These are phyloP conservation scores for Coelastrella sp. DNA, from an alignment of 139 green algal species.

Conservation along the genomic window DNA sequence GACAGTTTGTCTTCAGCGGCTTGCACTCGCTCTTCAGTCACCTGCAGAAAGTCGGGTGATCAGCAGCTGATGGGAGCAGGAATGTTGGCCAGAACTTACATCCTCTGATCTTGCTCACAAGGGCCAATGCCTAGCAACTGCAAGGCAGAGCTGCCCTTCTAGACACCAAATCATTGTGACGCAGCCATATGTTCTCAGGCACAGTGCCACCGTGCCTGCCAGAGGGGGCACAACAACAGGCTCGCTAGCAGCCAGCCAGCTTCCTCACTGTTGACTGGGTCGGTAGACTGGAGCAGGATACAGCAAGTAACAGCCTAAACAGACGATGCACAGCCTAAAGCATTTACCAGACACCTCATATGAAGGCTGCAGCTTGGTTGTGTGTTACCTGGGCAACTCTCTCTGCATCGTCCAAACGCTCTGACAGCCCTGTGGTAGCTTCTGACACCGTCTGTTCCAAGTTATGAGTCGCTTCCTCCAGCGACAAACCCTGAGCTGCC, in stretches of 20 bases:
- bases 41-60: neutral
- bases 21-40: neutral
- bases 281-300: too few species aligned
- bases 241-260: too few species aligned
- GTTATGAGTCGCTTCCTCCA: neutral
- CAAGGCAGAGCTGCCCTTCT: too few species aligned
- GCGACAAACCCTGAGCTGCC: neutral
- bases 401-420: neutral
- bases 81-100: too few species aligned
- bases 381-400: neutral
- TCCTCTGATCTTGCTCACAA: too few species aligned
- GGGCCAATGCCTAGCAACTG: too few species aligned
- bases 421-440: neutral
- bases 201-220: too few species aligned
- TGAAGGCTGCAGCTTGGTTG: neutral
- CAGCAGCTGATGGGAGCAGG: neutral
- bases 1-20: constrained; percentile 1
- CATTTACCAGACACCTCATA: neutral
- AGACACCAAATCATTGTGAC: too few species aligned
- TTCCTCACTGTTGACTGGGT: too few species aligned
- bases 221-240: too few species aligned
- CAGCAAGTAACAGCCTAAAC: neutral
- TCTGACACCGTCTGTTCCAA: constrained; percentile 5
- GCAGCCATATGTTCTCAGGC: too few species aligned
- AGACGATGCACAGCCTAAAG: neutral